phyloP scores from a whole-genome alignment of 1,139 yeast genomes.

The Kodamaea sp. region DNA sequence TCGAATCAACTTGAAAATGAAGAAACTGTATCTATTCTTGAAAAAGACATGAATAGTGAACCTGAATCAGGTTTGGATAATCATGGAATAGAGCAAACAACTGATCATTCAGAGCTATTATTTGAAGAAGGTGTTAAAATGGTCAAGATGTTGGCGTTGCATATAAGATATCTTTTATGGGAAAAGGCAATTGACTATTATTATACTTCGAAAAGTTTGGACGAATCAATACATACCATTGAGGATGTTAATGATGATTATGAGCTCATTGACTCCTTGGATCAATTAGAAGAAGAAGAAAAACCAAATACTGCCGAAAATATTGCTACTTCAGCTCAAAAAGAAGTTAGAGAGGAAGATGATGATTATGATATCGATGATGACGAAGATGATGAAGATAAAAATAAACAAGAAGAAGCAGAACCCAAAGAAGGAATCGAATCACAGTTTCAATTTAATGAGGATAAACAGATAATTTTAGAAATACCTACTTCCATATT shows the following conservation, averaged over 20 bases:
- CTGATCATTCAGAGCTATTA: slow-evolving; percentile 21
- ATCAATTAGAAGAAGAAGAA: slow-evolving; percentile 18
- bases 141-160: slow-evolving; percentile 55
- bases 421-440: slow-evolving; percentile 17
- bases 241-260: slow-evolving; percentile 39
- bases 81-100: slow-evolving; percentile 9
- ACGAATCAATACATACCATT: slow-evolving; percentile 22
- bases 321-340: slow-evolving; percentile 19
- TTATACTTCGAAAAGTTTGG: slow-evolving; percentile 31
- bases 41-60: slow-evolving; percentile 8
- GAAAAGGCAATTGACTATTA: slow-evolving; percentile 66
- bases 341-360: slow-evolving; percentile 31
- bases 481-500: slow-evolving; percentile 30
- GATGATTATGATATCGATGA: slow-evolving; percentile 42
- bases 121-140: slow-evolving; percentile 49
- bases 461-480: slow-evolving; percentile 28
- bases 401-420: slow-evolving; percentile 18
- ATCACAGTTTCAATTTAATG: slow-evolving; percentile 17
- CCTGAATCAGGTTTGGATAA: slow-evolving; percentile 9
- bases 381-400: slow-evolving; percentile 34
- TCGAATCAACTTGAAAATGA: slow-evolving; percentile 9
- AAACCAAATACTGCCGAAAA: slow-evolving; percentile 15
- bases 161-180: slow-evolving; percentile 66
- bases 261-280: slow-evolving; percentile 36
- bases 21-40: slow-evolving; percentile 6